phyloP scores from a whole-genome alignment of 768 basidiomycete species.

The Boletus rufocinnamomeus region DNA sequence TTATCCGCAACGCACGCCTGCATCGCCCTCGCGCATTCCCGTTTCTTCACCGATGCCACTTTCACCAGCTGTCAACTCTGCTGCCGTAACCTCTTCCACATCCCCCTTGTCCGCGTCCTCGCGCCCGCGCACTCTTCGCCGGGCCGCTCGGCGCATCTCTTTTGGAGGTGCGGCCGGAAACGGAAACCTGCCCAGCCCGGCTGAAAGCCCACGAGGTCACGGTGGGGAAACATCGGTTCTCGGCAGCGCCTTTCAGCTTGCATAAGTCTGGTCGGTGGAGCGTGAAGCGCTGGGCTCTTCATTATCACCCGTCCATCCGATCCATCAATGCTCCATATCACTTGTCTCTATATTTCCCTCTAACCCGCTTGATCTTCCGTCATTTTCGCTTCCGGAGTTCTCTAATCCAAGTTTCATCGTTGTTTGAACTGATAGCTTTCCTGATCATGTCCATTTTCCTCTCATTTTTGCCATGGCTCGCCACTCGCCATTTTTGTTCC shows the following conservation, averaged over 20 bases:
- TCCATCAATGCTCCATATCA: slow-evolving; percentile 16
- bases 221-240: slow-evolving; percentile 43
- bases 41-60: slow-evolving; percentile 31
- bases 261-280: slow-evolving; percentile 32
- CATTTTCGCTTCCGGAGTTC: not conserved
- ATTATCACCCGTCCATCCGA: not conserved
- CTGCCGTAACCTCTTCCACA: slow-evolving; percentile 13
- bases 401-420: slow-evolving; percentile 2
- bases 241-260: slow-evolving; percentile 75
- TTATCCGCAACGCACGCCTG: slow-evolving; percentile 39
- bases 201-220: slow-evolving; percentile 27
- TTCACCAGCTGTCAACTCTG: slow-evolving; percentile 16
- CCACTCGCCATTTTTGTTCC: slow-evolving; percentile 8
- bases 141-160: slow-evolving; percentile 58
- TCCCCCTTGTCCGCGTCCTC: slow-evolving; percentile 19
- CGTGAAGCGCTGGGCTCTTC: slow-evolving; percentile 10
- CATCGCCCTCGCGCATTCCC: slow-evolving; percentile 34
- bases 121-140: slow-evolving; percentile 33
- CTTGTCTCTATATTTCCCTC: not conserved
- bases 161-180: slow-evolving; percentile 52
- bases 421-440: slow-evolving; percentile 2
- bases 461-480: not conserved
- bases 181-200: slow-evolving; percentile 39
- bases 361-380: not conserved
- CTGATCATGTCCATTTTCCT: not conserved